Evolutionary conservation across 257 asterid species (phyloP), one percentile per base, ranked within the genome.

Genomic region (Plantago major): DNA sequence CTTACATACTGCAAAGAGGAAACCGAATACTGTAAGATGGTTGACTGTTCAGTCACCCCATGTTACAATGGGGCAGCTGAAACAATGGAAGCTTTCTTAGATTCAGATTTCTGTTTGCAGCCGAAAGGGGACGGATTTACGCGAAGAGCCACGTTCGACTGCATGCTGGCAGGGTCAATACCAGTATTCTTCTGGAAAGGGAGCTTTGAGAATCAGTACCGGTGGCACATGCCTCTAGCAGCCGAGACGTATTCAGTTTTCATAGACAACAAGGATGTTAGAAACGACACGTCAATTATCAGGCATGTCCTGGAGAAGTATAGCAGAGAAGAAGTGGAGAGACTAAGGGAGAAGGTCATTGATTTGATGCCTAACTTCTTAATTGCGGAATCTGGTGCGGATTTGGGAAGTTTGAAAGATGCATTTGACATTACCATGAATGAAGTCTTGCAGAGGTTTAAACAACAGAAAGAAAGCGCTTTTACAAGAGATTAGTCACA

Each of bases 141-240:
- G 0, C 59, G 84, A 17, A 55, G 84, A 43, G 77, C 84, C 4
- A 67, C 67, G 38, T 79, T 66, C 22, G 84, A 79, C 46, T 79
- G 84, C 64, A 79, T 79, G 84, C 44, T 78, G 57, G 78, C 81
- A 3, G 84, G 84, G 43, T 66, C 81, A 0, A 74, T 78, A 7
- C 84, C 84, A 16, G 79, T 79, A 42, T 79, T 69, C 33, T 79
- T 79, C 44, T 79, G 84, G 84, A 67, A 50, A 6, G 69, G 74
- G 11, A 73, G 73, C 9, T 61, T 68, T 68, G 71, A 73, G 17
- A 54, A 56, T 30, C 84, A 79, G 50, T 79, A 76, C 14, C 66
- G 57, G 42, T 79, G 84, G 82, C 72, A 63, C 50, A 46, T 76
- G 69, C 77, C 71, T 0, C 63, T 42, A 19, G 57, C 56, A 4